phyloP scores from a whole-genome alignment of 2,329 filamentous ascomycete species.

The Metarhizium album region DNA sequence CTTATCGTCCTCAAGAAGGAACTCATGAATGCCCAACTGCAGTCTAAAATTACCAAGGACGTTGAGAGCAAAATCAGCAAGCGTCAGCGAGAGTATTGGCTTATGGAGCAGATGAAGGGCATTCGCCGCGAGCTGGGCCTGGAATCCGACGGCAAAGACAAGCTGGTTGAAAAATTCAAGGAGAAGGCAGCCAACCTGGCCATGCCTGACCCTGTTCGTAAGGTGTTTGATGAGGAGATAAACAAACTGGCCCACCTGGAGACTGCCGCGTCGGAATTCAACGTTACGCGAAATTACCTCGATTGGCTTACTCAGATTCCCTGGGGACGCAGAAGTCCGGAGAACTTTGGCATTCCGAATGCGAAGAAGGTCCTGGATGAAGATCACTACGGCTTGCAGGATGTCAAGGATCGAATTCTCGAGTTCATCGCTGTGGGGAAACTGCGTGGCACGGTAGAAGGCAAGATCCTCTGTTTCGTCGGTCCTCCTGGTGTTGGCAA shows the following conservation, averaged over 20 bases:
- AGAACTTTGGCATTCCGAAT: constrained; percentile 93
- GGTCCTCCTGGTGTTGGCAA: constrained; percentile 96
- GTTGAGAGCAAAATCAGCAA: constrained; percentile 97
- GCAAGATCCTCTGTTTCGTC: constrained; percentile 96
- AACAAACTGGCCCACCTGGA: constrained; percentile 95
- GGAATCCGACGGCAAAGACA: constrained; percentile 96
- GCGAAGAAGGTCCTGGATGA: constrained; percentile 86
- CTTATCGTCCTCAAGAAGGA: constrained; percentile 93
- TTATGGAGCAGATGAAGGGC: constrained; percentile 99
- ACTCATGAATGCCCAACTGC: constrained; percentile 92
- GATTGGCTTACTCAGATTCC: constrained; percentile 98
- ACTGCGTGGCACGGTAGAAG: constrained; percentile 90
- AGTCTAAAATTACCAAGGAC: constrained; percentile 95
- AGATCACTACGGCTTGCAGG: constrained; percentile 92
- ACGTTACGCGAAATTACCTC: constrained; percentile 94
- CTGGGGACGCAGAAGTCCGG: constrained; percentile 88
- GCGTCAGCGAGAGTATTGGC: constrained; percentile 92
- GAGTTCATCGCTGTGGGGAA: constrained; percentile 99
- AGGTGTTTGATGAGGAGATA: constrained; percentile 96
- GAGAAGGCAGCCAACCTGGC: constrained; percentile 88
- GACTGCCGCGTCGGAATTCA: constrained; percentile 93
- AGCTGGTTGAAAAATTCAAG: constrained; percentile 93
- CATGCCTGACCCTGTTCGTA: constrained; percentile 94
- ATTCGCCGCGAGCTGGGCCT: constrained; percentile 92
- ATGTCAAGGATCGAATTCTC: constrained; percentile 95